These are phyloP conservation scores for Rhipidocladum racemiflorum DNA, from an alignment of 176 grass and related monocot genomes.

Conservation along the genomic window DNA sequence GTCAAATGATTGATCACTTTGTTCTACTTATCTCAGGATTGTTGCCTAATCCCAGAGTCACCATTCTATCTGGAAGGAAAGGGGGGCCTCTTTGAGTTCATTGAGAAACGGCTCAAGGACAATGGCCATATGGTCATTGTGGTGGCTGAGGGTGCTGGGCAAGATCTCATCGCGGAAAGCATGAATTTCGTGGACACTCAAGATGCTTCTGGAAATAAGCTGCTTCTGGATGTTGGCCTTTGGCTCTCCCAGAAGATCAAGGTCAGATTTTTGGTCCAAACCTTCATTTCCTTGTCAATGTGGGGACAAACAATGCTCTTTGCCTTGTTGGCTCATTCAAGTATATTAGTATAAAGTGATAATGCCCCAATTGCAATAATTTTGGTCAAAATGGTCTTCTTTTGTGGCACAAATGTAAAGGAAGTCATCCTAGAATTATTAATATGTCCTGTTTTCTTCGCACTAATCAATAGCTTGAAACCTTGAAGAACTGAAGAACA, in stretches of 20 bases:
- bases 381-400: neutral
- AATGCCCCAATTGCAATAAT: neutral
- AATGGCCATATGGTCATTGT: constrained; percentile 96
- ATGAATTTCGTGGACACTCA: constrained; percentile 62
- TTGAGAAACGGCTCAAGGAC: constrained; percentile 86
- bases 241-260: constrained; percentile 98
- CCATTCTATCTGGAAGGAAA: constrained; percentile 91
- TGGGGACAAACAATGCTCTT: constrained; percentile 10
- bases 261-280: constrained; percentile 48
- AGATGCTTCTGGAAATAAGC: constrained; percentile 98
- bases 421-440: neutral
- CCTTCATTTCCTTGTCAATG: constrained; percentile 28
- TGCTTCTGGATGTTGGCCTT: constrained; percentile 88
- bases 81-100: constrained; percentile 78
- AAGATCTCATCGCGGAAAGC: constrained; percentile 78
- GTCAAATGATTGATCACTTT: constrained; percentile 12
- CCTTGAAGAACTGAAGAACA: neutral
- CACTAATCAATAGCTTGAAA: neutral
- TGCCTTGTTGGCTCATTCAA: neutral
- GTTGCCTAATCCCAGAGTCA: constrained; percentile 94
- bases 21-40: constrained; percentile 56
- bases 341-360: neutral
- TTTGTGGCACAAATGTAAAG: neutral
- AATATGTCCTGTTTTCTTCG: neutral
- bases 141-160: constrained; percentile 93